Evolutionary conservation across 2,329 filamentous ascomycete genomes (phyloP).

Genomic region (Sclerotinia borealis): DNA sequence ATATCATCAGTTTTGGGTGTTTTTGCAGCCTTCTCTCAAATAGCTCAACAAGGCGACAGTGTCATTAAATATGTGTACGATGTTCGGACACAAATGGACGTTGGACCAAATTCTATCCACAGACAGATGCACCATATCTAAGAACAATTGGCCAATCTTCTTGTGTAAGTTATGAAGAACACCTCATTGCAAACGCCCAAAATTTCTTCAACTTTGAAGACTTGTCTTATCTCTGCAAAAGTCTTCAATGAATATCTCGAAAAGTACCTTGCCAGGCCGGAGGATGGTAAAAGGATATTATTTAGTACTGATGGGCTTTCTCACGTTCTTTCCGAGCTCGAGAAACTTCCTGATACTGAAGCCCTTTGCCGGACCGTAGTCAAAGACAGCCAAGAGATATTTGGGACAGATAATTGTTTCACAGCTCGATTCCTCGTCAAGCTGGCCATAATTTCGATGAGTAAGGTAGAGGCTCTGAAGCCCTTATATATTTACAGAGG

Average conservation of each 20-base stretch:
- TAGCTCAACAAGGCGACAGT: neutral
- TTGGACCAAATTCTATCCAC: neutral
- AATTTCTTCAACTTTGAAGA: neutral
- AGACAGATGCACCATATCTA: constrained; percentile 1
- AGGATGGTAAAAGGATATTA: neutral
- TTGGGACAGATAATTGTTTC: fast-evolving
- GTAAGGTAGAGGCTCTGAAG: neutral
- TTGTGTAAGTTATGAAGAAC: neutral
- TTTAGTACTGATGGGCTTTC: fast-evolving
- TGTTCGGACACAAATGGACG: constrained; percentile 3
- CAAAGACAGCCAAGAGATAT: neutral
- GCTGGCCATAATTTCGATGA: fast-evolving
- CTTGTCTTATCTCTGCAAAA: neutral
- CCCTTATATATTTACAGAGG: neutral
- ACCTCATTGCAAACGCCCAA: neutral
- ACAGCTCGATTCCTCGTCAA: neutral
- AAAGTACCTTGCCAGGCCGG: neutral
- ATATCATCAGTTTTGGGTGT: constrained; percentile 10
- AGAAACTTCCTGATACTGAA: neutral
- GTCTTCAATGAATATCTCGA: neutral
- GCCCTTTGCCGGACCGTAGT: neutral
- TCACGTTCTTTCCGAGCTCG: fast-evolving
- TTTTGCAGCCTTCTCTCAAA: constrained; percentile 6
- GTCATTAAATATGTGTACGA: neutral
- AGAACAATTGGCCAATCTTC: constrained; percentile 2